Conservation (phyloP, 306 rosid species). For the Trichosanthes truncata region DNA sequence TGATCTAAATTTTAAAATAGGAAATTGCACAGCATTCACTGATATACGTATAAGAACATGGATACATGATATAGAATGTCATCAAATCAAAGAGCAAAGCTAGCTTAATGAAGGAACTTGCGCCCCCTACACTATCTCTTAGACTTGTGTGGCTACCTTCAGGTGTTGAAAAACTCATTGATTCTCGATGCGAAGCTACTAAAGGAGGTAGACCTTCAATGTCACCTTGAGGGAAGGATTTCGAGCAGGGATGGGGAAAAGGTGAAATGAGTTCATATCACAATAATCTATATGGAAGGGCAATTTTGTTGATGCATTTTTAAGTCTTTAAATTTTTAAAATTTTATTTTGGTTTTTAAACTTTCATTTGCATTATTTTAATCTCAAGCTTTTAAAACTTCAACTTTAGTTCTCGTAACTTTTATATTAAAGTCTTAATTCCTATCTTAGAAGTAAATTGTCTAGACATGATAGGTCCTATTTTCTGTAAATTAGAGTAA, state of each 20-base stretch:
- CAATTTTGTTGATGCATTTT: no score
- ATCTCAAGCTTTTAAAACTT: background rate
- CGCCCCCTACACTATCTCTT: background rate
- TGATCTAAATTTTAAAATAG: background rate
- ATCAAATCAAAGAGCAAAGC: background rate
- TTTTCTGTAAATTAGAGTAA: background rate
- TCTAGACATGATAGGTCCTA: background rate
- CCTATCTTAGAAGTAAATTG: background rate
- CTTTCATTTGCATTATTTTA: background rate
- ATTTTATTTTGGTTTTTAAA: background rate
- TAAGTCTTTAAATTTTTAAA: background rate
- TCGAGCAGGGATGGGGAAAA: no score
- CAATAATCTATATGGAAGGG: no score
- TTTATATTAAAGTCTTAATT: background rate
- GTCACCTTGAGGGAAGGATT: background rate
- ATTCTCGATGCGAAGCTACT: background rate
- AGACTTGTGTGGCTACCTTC: no score
- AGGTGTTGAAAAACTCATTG: no score
- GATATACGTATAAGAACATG: slow-evolving; percentile 10
- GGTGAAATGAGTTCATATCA: no score
- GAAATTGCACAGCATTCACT: slow-evolving; percentile 4
- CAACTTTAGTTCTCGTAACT: background rate
- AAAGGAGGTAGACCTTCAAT: background rate
- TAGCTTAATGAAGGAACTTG: background rate
- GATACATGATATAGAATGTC: background rate